phyloP scores from a whole-genome alignment of 2,329 filamentous ascomycete genomes.

The Pseudogymnoascus sp. region DNA sequence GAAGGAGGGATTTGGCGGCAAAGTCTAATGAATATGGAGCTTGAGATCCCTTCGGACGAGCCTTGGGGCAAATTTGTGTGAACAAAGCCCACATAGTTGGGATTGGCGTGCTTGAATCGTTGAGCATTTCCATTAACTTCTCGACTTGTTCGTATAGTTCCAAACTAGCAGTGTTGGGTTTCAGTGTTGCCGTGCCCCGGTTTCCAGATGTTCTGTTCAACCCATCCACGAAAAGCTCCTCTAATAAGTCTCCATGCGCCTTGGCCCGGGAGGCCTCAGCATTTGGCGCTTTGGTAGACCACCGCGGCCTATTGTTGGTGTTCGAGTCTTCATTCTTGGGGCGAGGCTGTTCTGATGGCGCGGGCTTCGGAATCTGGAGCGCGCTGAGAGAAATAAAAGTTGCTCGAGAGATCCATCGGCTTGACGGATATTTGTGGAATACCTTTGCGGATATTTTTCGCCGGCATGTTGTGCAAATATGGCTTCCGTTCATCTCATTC shows the following conservation, averaged over 20 bases:
- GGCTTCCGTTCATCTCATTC: slow-evolving; percentile 21
- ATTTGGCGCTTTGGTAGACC: neutral
- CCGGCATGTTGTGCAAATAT: slow-evolving; percentile 25
- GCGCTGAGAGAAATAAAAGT: slow-evolving; percentile 22
- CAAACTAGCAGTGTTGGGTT: slow-evolving; percentile 12
- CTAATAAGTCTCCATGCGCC: slow-evolving; percentile 20
- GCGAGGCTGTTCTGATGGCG: neutral
- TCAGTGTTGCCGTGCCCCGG: slow-evolving; percentile 2
- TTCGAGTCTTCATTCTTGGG: neutral
- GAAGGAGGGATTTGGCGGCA: slow-evolving; percentile 15
- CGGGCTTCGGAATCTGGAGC: slow-evolving; percentile 11
- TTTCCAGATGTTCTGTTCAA: slow-evolving; percentile 13
- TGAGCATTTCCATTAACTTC: slow-evolving; percentile 22
- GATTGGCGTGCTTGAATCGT: slow-evolving; percentile 11
- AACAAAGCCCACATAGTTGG: slow-evolving; percentile 26
- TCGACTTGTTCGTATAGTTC: slow-evolving; percentile 23
- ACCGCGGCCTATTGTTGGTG: neutral
- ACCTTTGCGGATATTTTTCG: slow-evolving; percentile 14
- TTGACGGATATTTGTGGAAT: slow-evolving; percentile 12
- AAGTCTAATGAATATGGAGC: slow-evolving; percentile 17
- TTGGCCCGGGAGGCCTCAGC: neutral
- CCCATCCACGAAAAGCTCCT: slow-evolving; percentile 26
- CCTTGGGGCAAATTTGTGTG: slow-evolving; percentile 24
- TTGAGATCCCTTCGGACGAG: slow-evolving; percentile 13
- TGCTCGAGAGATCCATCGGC: slow-evolving; percentile 20